Percentiles rank a stretch among this genome's conserved stretches.
Evolutionary conservation across 192 early-diverging fungal genomes (phyloP).

Genomic region (Backusella liffmaniae): DNA sequence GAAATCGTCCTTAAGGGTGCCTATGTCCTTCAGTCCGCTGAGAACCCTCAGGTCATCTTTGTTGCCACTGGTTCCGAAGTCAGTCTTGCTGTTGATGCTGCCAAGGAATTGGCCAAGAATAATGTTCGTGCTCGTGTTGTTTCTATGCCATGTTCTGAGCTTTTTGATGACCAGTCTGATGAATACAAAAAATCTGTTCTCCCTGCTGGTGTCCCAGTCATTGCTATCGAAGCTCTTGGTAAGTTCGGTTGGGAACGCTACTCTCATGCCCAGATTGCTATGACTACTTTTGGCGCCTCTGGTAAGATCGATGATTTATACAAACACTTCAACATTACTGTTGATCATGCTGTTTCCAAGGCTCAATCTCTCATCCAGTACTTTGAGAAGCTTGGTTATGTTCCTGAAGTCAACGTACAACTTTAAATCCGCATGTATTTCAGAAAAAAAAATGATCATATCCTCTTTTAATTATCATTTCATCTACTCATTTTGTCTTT

Average conservation of each 20-base stretch:
- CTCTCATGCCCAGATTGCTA: constrained; percentile 84
- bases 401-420: constrained; percentile 33
- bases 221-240: constrained; percentile 85
- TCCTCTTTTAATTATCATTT: not conserved
- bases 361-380: constrained; percentile 72
- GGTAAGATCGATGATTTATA: constrained; percentile 80
- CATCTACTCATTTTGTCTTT: not conserved
- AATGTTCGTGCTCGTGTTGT: constrained; percentile 77
- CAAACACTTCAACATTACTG: constrained; percentile 78
- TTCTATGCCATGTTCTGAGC: constrained; percentile 89
- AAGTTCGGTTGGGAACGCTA: constrained; percentile 91
- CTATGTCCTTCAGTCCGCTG: constrained; percentile 72
- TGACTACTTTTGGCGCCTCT: constrained; percentile 87
- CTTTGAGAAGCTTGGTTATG: constrained; percentile 61
- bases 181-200: constrained; percentile 85
- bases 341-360: constrained; percentile 68
- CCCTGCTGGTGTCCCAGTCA: constrained; percentile 71
- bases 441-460: not conserved
- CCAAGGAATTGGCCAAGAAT: constrained; percentile 63
- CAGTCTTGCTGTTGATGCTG: constrained; percentile 82
- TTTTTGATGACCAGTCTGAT: constrained; percentile 82
- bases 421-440: constrained; percentile 12
- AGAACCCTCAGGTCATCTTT: constrained; percentile 61
- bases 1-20: constrained; percentile 84
- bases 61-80: constrained; percentile 92